These are phyloP conservation scores for Colletotrichum liaoningense DNA, from an alignment of 2,329 filamentous ascomycete genomes.

Conservation along the genomic window DNA sequence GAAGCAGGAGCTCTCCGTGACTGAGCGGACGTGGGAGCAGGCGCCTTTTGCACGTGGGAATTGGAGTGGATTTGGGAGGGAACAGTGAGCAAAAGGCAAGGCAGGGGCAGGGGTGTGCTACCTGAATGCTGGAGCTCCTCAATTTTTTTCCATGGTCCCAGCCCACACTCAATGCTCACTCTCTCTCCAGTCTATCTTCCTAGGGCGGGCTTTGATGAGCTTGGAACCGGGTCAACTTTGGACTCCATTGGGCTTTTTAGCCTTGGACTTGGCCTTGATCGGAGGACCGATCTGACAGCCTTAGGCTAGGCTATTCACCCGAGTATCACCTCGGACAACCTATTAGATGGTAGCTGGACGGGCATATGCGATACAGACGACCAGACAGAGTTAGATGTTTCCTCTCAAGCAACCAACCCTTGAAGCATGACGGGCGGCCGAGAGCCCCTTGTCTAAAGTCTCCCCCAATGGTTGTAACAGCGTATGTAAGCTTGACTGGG, in stretches of 20 bases:
- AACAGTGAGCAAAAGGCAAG: constrained; percentile 21
- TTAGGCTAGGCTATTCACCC: background rate
- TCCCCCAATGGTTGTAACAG: constrained; percentile 20
- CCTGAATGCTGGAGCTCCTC: constrained; percentile 16
- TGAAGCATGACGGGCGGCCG: background rate
- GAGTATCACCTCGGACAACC: background rate
- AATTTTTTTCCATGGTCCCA: constrained; percentile 20
- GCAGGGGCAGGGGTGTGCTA: constrained; percentile 1
- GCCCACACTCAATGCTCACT: no score
- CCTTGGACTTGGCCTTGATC: background rate
- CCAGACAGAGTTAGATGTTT: background rate
- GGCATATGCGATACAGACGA: background rate
- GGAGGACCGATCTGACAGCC: background rate
- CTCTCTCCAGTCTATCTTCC: background rate
- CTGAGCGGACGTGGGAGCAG: constrained; percentile 28
- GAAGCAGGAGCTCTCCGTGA: background rate
- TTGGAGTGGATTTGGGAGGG: constrained; percentile 28
- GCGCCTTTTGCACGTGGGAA: constrained; percentile 35
- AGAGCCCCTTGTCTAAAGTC: constrained; percentile 1
- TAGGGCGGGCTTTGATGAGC: constrained; percentile 22
- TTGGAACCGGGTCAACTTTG: background rate
- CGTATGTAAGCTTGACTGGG: constrained; percentile 25
- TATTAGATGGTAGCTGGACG: background rate
- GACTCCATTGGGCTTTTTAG: background rate
- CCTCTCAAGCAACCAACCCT: background rate